These are phyloP conservation scores for Lolium rigidum DNA, from an alignment of 176 grass and related monocot species.

Conservation along the genomic window DNA sequence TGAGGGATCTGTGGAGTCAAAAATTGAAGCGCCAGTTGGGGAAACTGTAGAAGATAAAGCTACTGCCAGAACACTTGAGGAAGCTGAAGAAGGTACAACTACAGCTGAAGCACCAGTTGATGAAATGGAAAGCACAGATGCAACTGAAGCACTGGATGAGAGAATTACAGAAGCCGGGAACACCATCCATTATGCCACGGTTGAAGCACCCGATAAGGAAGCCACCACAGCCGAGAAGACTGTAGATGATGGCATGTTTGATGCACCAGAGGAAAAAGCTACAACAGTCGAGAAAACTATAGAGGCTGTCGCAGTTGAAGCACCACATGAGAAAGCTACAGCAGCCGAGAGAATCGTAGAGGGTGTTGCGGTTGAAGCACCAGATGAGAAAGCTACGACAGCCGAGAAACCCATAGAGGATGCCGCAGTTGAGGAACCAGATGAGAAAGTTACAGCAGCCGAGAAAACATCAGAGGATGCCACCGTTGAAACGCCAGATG, in stretches of 20 bases:
- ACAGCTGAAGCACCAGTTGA: conserved; percentile 20
- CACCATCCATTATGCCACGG: conserved; percentile 1
- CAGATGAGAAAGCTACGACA: neutral
- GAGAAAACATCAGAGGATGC: neutral
- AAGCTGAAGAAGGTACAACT: conserved; percentile 16
- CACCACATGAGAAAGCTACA: neutral
- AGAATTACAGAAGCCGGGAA: neutral
- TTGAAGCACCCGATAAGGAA: conserved; percentile 16
- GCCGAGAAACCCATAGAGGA: neutral
- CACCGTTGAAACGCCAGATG: neutral
- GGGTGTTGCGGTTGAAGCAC: neutral
- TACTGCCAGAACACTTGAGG: neutral
- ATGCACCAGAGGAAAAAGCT: neutral
- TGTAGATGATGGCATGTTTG: neutral
- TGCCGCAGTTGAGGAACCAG: neutral
- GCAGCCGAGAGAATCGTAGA: neutral
- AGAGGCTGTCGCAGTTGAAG: neutral
- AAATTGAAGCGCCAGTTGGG: conserved; percentile 4
- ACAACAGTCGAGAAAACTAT: neutral
- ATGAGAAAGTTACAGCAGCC: neutral
- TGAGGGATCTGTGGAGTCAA: conserved; percentile 17
- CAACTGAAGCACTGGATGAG: conserved; percentile 16
- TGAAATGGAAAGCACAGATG: conserved; percentile 25
- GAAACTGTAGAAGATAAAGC: conserved; percentile 27
- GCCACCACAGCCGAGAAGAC: neutral